Percentiles rank a stretch among this genome's conserved stretches.
Conservation (phyloP, 1,284 basidiomycete genomes). For the Wolfiporia cocos region DNA sequence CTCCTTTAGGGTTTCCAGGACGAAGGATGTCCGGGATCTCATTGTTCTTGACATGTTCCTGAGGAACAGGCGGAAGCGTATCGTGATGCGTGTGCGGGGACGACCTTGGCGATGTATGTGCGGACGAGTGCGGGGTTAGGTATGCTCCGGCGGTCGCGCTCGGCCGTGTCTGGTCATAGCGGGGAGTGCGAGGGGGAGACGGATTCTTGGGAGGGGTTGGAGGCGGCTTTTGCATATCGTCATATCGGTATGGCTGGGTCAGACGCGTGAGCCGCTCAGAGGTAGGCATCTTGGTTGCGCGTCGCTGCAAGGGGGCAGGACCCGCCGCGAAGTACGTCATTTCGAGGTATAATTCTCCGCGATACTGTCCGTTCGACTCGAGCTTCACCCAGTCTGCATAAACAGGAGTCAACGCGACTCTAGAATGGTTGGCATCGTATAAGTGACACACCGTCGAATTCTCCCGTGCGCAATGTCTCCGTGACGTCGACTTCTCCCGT, state of each 20-base stretch:
- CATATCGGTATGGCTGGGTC: constrained; percentile 11
- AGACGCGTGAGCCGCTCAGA: constrained; percentile 34
- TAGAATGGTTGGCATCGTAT: neutral
- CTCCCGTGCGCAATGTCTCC: constrained; percentile 61
- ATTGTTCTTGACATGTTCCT: constrained; percentile 15
- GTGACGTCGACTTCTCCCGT: constrained; percentile 57
- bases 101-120: constrained; percentile 12
- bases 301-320: constrained; percentile 39
- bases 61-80: constrained; percentile 34
- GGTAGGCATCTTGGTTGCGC: constrained; percentile 40
- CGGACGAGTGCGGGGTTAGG: constrained; percentile 7
- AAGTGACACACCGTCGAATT: constrained; percentile 62
- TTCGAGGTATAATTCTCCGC: constrained; percentile 72
- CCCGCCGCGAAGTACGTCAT: constrained; percentile 70
- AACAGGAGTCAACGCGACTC: neutral
- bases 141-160: constrained; percentile 9
- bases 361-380: constrained; percentile 43
- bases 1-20: constrained; percentile 29
- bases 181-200: constrained; percentile 1
- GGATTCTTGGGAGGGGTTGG: neutral
- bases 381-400: constrained; percentile 62
- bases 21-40: constrained; percentile 37
- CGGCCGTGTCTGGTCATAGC: neutral
- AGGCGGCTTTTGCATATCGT: neutral
- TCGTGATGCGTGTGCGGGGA: constrained; percentile 13